Evolutionary conservation across 148 eudicot genomes (phyloP).

Genomic region (Cornus suecica): DNA sequence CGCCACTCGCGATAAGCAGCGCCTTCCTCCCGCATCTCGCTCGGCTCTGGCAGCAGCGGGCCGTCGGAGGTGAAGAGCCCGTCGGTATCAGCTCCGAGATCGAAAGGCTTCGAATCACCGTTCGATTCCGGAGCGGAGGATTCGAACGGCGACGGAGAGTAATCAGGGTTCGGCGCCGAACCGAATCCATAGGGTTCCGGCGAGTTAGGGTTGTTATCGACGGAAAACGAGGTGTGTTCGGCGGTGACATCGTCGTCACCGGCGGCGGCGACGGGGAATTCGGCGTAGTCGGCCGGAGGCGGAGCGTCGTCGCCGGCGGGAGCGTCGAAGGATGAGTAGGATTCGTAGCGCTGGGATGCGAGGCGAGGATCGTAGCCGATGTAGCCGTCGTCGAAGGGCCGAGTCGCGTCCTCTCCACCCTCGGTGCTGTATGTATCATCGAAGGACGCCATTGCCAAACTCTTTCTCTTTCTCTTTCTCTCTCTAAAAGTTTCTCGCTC

Average conservation of each 20-base stretch:
- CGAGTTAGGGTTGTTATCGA: constrained; percentile 2
- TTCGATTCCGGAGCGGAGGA: constrained; percentile 3
- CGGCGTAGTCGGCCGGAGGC: constrained; percentile 7
- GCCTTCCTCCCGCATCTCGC: constrained; percentile 64
- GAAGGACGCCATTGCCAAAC: constrained; percentile 26
- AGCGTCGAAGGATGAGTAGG: constrained; percentile 8
- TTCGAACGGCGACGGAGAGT: constrained; percentile 33
- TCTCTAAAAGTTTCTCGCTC: background rate
- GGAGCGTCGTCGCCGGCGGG: constrained; percentile 14
- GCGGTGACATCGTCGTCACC: constrained; percentile 7
- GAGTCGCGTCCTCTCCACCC: constrained; percentile 18
- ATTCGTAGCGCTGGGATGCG: constrained; percentile 9
- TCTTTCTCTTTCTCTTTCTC: constrained; percentile 12
- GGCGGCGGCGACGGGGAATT: constrained; percentile 2
- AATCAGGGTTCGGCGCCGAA: constrained; percentile 14
- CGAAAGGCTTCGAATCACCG: constrained; percentile 24
- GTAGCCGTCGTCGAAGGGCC: constrained; percentile 27
- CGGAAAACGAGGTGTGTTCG: background rate
- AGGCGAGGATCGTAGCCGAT: constrained; percentile 15
- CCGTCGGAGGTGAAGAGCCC: constrained; percentile 46
- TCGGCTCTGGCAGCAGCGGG: constrained; percentile 60
- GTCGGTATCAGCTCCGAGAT: constrained; percentile 30
- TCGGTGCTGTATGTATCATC: constrained; percentile 23
- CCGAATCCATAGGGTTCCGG: constrained; percentile 21
- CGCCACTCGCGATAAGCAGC: constrained; percentile 81